Base-by-base conservation (phyloP, 1,284 basidiomycete genomes). In the Grifola frondosa region DNA sequence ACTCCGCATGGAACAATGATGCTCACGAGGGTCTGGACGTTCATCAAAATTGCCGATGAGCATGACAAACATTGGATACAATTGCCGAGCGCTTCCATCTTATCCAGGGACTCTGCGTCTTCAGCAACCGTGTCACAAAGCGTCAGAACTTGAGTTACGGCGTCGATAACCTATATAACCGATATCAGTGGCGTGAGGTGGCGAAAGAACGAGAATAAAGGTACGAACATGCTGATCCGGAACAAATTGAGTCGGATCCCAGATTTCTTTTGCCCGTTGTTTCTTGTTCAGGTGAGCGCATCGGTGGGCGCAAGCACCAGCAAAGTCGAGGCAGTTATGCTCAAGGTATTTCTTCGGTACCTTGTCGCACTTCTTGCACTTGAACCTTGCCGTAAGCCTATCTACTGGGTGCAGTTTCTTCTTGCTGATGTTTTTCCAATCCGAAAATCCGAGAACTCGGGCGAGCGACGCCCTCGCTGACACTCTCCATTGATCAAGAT, bases 361-460 rank as follows among this genome's bases (percentile, higher is more conserved):
- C 29, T 42, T 49, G 26, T 53, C 40, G 52, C 84, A 88, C 33
- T 56, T 54, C 43, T 58, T 70, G 56, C 85, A 88, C 20, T 63
- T 57, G 59, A 84, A 87, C 19, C 77, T 64, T 0, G 81, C 80
- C 6, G 75, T 80, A 11, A 80, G 44, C 34, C 80, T 69, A 30
- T 81, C 71, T 12, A 74, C 71, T 0, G 81, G 83, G 59, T 79
- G 77, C 6, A 82, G 43, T 39, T 65, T 58, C 20, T 63, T 70
- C 37, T 54, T 68, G 55, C 69, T 75, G 9, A 74, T 64, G 16
- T 66, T 66, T 54, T 67, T 74, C 76, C 77, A 83, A 17, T 69
- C 59, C 12, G 66, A 59, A 45, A 67, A 68, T 1, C 79, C 84
- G 6, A 84, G 59, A 13, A 71, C 53, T 6, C 49, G 58, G 5